Evolutionary conservation across 345 rosid genomes (phyloP).

Genomic region (Populus simonii): DNA sequence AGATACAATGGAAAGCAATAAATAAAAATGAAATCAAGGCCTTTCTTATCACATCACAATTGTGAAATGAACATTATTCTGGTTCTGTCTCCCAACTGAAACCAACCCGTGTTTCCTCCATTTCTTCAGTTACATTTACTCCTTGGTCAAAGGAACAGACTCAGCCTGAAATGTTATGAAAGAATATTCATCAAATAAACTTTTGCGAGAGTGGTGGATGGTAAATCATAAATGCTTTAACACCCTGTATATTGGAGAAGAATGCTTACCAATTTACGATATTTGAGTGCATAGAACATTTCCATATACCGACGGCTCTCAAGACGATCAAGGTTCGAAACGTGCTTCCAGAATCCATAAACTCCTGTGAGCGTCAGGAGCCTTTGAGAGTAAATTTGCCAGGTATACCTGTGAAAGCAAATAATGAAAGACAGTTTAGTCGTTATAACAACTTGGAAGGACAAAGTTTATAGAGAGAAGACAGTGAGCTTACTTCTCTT

Average conservation of each 20-base stretch:
- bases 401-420: constrained; percentile 57
- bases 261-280: constrained; percentile 60
- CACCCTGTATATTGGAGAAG: background rate
- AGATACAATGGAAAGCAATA: background rate
- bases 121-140: constrained; percentile 2
- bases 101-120: background rate
- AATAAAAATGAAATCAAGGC: constrained; percentile 6
- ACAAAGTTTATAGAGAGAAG: background rate
- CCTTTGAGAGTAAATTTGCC: constrained; percentile 86
- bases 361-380: constrained; percentile 83
- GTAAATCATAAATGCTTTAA: background rate
- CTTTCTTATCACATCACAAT: constrained; percentile 12
- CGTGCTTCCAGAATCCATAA: constrained; percentile 94
- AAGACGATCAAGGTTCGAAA: constrained; percentile 78
- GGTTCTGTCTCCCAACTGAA: constrained; percentile 3
- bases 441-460: background rate
- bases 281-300: constrained; percentile 88
- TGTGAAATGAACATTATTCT: constrained; percentile 27
- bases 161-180: constrained; percentile 52
- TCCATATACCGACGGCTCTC: constrained; percentile 92
- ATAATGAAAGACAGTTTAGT: background rate
- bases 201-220: no score
- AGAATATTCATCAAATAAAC: background rate
- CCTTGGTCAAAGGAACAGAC: constrained; percentile 63
- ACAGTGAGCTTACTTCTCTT: constrained; percentile 61